Base-by-base conservation (phyloP, 352 stramenopile genomes). In the Pythium angustatum region DNA sequence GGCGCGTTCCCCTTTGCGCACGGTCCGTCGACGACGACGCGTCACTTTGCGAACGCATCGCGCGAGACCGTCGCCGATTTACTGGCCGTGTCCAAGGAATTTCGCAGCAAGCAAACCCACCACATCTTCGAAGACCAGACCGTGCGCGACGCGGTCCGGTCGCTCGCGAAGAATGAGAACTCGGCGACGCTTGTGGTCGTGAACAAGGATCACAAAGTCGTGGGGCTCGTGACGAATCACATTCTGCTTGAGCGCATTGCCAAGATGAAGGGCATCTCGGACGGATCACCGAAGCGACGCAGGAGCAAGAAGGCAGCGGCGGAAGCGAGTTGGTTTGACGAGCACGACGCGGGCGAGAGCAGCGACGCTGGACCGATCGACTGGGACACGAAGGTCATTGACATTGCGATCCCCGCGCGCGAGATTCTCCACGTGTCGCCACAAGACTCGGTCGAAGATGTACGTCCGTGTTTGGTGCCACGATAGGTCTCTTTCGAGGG, bases 161-260 rank as follows among this genome's bases (percentile, higher is more conserved):
- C 60, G 26, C 63, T 93, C 9, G 78, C 78, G 19, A 71, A 81
- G 56, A 89, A 93, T 61, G 78, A 88, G 49, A 93, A 93, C 53
- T 91, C 84, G 26, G 78, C 79, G 14, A 86, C 82, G 58, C 76
- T 93, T 33, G 82, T 93, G 50, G 84, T 93, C 36, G 80, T 93
- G 8, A 82, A 91, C 60, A 66, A 69, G 0, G 58, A 81, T 26
- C 72, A 90, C 33, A 80, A 88, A 40, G 81, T 93, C 27, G 81
- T 93, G n/a, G 84, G 84, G 17, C 66, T 93, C 24, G 69, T 93
- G 22, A 93, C 84, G n/a, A 90, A 93, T 64, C 78, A 86, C 64
- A 64, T 87, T 54, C 69, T 88, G 30, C 70, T 93, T 38, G 63
- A 81, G 40, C 64, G 70, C 21, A 82, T 93, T 28, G 72, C 79